These are phyloP conservation scores for Kwoniella mangroviensis DNA, from an alignment of 768 basidiomycete genomes.

Conservation along the genomic window DNA sequence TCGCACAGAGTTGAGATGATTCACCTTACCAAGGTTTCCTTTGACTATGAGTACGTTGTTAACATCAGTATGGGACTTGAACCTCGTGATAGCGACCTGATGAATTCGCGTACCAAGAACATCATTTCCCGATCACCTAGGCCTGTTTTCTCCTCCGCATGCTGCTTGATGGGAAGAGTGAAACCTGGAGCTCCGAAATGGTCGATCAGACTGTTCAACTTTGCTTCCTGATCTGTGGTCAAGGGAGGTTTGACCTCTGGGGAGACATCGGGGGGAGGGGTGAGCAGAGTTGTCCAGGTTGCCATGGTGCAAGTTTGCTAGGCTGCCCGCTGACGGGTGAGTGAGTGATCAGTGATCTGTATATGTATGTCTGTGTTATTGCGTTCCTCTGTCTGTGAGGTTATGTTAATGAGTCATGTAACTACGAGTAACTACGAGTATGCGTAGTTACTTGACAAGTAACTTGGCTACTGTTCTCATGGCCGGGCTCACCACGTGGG, in stretches of 20 bases:
- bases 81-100: background rate
- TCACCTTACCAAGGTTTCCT: constrained; percentile 48
- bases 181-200: constrained; percentile 41
- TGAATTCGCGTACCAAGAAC: constrained; percentile 46
- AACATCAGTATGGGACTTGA: background rate
- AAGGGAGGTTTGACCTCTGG: background rate
- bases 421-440: no score
- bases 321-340: no score
- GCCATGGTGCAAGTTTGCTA: background rate
- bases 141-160: constrained; percentile 20
- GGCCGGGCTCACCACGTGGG: no score
- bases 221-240: constrained; percentile 6
- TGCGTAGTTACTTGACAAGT: no score
- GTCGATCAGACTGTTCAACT: constrained; percentile 25
- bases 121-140: constrained; percentile 53
- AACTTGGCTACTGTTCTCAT: no score
- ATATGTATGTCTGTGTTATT: no score
- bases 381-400: no score
- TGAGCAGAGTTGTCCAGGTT: constrained; percentile 5
- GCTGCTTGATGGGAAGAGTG: constrained; percentile 32
- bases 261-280: background rate
- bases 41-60: constrained; percentile 31
- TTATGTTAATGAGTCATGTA: no score
- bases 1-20: background rate
- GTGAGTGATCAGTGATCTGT: no score